Evolutionary conservation across 2,329 filamentous ascomycete genomes (phyloP).

Genomic region (Ophiocordyceps unilateralis): DNA sequence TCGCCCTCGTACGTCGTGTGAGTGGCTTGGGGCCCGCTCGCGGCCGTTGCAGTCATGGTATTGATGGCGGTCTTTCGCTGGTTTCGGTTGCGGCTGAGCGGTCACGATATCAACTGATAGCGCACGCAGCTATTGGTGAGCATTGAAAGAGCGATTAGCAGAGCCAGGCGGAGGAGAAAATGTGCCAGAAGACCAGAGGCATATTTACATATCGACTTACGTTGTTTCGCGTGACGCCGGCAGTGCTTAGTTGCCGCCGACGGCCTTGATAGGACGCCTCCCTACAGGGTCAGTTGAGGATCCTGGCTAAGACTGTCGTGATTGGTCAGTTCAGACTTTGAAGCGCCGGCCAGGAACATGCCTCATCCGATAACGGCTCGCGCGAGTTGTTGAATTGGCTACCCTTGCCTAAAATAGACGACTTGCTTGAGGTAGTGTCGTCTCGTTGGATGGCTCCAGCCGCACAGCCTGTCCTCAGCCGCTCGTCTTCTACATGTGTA

Average conservation of each 20-base stretch:
- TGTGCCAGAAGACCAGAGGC: not conserved
- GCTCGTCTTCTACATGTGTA: too few relatives aligned
- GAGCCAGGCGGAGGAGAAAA: not conserved
- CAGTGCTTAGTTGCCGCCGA: slow-evolving; percentile 2
- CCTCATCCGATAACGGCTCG: slow-evolving; percentile 9
- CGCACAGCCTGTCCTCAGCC: not conserved
- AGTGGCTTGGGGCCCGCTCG: slow-evolving; percentile 25
- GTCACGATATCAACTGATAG: not conserved
- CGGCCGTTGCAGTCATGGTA: slow-evolving; percentile 17
- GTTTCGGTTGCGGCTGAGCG: not conserved
- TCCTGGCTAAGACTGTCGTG: slow-evolving; percentile 3
- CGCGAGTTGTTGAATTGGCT: not conserved
- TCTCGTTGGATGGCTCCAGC: not conserved
- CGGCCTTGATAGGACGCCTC: not conserved
- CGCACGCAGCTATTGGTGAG: not conserved
- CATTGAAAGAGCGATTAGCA: not conserved
- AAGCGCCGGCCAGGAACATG: slow-evolving; percentile 13
- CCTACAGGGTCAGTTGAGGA: not conserved
- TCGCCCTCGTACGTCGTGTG: slow-evolving; percentile 13
- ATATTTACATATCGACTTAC: not conserved
- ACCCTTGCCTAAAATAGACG: not conserved
- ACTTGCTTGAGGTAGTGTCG: not conserved
- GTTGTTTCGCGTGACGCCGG: slow-evolving; percentile 5
- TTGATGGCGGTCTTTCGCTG: slow-evolving; percentile 15
- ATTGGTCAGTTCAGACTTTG: slow-evolving; percentile 11